Conservation (phyloP, 169 alveolate genomes). For the Eimeria sp. region DNA sequence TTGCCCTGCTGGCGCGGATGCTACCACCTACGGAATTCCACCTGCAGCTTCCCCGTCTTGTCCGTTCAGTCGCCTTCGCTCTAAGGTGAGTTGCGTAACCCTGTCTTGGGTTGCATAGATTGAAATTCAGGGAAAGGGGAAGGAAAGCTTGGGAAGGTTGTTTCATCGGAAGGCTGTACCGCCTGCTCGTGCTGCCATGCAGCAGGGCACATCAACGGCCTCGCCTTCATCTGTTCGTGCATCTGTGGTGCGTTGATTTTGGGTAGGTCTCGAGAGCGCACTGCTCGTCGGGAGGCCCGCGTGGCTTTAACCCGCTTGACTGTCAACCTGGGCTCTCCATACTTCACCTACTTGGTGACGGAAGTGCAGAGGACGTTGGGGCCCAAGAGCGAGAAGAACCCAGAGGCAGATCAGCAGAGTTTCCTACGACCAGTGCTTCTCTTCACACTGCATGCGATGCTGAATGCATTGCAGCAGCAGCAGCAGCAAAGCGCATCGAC, state of each 20-base stretch:
- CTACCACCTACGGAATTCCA: conserved; percentile 73
- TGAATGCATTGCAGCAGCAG: conserved; percentile 51
- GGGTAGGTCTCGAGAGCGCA: conserved; percentile 75
- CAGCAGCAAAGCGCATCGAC: not conserved
- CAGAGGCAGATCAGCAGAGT: conserved; percentile 61
- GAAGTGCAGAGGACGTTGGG: conserved; percentile 40
- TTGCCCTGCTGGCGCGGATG: conserved; percentile 61
- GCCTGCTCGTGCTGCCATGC: not conserved
- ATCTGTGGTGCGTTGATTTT: not conserved
- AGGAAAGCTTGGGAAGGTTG: not conserved
- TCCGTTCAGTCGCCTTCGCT: conserved; percentile 67
- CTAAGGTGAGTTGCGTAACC: conserved; percentile 32
- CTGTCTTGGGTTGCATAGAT: not conserved
- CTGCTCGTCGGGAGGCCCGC: conserved; percentile 81
- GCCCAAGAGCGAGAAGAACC: conserved; percentile 55
- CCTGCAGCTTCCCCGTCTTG: conserved; percentile 81
- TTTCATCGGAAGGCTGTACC: not conserved
- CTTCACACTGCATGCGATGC: conserved; percentile 79
- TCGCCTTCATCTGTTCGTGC: not conserved
- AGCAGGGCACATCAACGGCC: not conserved
- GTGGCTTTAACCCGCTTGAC: conserved; percentile 68
- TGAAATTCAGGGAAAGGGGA: not conserved
- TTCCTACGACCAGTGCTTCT: conserved; percentile 73
- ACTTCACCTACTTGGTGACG: conserved; percentile 74
- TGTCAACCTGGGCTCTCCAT: conserved; percentile 58